Conservation (phyloP, 495 filamentous ascomycete genomes). For the Usnea hakonensis region DNA sequence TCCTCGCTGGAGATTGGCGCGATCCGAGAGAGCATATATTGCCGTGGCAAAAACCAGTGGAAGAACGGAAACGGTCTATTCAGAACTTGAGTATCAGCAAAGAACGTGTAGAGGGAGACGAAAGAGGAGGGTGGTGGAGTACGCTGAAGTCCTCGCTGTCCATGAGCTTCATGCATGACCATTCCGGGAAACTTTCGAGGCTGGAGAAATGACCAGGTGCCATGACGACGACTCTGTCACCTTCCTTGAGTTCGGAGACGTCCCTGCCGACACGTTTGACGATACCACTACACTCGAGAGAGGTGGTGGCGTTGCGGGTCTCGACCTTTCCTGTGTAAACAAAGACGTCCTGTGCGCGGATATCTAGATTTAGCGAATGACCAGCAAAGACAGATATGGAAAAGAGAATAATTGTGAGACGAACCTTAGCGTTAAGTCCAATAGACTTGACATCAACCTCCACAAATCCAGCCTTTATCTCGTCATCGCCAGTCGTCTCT, state of each 20-base stretch:
- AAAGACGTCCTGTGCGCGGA: not conserved
- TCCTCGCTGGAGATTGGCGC: constrained; percentile 27
- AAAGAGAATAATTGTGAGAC: no score
- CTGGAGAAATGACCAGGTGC: constrained; percentile 11
- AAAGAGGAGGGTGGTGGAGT: no score
- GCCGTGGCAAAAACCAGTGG: constrained; percentile 29
- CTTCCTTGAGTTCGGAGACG: not conserved
- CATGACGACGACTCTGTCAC: constrained; percentile 21
- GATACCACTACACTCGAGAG: constrained; percentile 13
- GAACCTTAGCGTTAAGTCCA: constrained; percentile 16
- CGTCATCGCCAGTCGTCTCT: not conserved
- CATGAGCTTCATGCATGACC: constrained; percentile 5
- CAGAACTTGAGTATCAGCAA: no score
- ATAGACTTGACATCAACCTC: constrained; percentile 7
- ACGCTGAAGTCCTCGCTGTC: constrained; percentile 10
- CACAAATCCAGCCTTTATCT: not conserved
- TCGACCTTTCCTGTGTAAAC: constrained; percentile 7
- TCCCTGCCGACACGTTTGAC: constrained; percentile 5
- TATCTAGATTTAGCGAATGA: not conserved
- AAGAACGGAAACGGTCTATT: constrained; percentile 21
- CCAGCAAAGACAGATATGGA: no score
- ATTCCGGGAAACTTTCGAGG: constrained; percentile 13
- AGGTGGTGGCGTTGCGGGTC: not conserved
- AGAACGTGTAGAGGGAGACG: no score
- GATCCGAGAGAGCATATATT: constrained; percentile 28